A percentile compares a stretch with the other conserved stretches of the same genome.
Conservation (phyloP, 2,329 filamentous ascomycete genomes). For the Colletotrichum camelliae region DNA sequence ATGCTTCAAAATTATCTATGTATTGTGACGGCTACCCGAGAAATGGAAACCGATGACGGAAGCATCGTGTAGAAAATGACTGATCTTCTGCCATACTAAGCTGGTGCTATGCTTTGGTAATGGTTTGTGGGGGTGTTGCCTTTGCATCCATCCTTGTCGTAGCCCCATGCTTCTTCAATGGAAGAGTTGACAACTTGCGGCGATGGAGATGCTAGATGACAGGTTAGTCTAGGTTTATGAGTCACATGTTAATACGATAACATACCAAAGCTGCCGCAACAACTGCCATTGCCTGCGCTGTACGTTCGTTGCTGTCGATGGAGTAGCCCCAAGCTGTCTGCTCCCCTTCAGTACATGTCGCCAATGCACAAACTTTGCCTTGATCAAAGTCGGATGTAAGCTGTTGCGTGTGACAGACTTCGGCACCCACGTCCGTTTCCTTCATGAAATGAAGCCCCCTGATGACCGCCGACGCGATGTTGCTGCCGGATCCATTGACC, state of each 20-base stretch:
- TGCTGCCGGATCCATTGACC: neutral
- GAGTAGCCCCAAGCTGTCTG: neutral
- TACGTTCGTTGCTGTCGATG: neutral
- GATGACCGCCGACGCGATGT: neutral
- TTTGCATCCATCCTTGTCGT: neutral
- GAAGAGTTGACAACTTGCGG: neutral
- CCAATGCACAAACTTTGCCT: neutral
- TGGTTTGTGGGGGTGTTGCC: neutral
- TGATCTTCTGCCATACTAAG: neutral
- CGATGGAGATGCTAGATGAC: neutral
- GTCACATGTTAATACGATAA: neutral
- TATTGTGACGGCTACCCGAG: neutral
- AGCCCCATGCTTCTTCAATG: neutral
- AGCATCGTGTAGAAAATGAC: neutral
- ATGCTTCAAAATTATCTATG: neutral
- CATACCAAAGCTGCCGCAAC: neutral
- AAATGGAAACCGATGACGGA: neutral
- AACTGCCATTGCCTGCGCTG: neutral
- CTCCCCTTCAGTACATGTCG: neutral
- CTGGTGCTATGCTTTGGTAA: neutral
- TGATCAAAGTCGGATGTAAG: neutral
- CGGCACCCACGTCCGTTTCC: neutral
- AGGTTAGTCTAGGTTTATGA: neutral
- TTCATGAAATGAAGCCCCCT: conserved; percentile 4
- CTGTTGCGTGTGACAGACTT: neutral